Conservation (phyloP, 495 filamentous ascomycete species). For the Xylaria grammica region DNA sequence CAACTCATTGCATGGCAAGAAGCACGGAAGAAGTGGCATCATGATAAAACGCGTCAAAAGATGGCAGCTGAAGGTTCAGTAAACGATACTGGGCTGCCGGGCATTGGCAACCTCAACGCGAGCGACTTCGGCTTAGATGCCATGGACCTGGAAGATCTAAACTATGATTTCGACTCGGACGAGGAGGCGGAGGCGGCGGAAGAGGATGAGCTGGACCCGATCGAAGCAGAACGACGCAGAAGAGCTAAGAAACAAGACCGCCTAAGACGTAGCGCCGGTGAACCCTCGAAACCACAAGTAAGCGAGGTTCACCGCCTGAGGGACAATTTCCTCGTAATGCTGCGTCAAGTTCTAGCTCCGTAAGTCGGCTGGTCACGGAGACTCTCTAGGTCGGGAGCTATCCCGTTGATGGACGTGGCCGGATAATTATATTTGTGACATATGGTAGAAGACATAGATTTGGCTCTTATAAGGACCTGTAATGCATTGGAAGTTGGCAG, state of each 20-base stretch:
- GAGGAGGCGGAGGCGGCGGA: constrained; percentile 73
- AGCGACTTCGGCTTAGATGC: constrained; percentile 90
- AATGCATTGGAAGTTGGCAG: not conserved
- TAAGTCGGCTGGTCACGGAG: constrained; percentile 38
- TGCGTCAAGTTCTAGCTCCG: constrained; percentile 84
- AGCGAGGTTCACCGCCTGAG: constrained; percentile 77
- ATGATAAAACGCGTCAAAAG: constrained; percentile 97
- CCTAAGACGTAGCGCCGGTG: constrained; percentile 81
- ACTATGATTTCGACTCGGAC: constrained; percentile 73
- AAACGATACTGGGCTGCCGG: constrained; percentile 47
- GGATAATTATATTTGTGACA: not conserved
- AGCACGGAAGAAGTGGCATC: constrained; percentile 93
- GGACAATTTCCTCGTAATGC: constrained; percentile 79
- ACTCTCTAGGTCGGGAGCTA: not conserved
- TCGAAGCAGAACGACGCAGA: constrained; percentile 80
- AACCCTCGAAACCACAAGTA: constrained; percentile 84
- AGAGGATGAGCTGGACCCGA: constrained; percentile 81
- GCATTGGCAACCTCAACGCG: constrained; percentile 63
- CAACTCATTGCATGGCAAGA: constrained; percentile 90
- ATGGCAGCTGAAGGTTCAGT: constrained; percentile 84
- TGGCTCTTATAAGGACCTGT: not conserved
- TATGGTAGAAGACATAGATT: not conserved
- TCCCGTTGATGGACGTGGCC: not conserved
- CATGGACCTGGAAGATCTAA: constrained; percentile 84
- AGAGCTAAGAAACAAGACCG: constrained; percentile 76